These are phyloP conservation scores for Capsicum chinense DNA, from an alignment of 257 asterid species.

Conservation along the genomic window DNA sequence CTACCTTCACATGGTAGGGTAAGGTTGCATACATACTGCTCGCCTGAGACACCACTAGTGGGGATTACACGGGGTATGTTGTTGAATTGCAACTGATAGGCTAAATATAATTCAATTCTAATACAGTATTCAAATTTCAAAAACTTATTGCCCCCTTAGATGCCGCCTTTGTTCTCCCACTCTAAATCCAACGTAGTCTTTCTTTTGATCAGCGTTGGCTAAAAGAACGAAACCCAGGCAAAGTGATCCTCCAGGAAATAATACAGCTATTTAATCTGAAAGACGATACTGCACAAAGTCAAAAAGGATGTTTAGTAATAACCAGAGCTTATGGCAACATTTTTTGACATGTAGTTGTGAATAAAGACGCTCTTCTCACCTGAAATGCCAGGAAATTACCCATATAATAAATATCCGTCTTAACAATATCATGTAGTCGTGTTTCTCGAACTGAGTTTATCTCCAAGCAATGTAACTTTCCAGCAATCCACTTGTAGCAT, in stretches of 20 bases:
- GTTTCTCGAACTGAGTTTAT: constrained; percentile 61
- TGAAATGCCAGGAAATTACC: not conserved
- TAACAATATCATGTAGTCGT: constrained; percentile 50
- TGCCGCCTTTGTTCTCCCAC: not conserved
- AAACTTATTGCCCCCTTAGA: not conserved
- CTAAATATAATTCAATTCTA: not conserved
- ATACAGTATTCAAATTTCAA: not conserved
- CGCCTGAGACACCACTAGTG: not conserved
- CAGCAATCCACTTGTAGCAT: constrained; percentile 82
- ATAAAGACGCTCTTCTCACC: not conserved
- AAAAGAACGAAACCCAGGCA: not conserved
- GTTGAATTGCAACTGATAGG: not conserved
- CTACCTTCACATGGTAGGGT: not conserved
- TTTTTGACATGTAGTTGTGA: not conserved
- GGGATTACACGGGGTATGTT: not conserved
- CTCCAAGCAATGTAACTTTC: constrained; percentile 84
- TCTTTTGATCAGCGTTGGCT: not conserved
- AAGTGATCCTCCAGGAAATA: not conserved
- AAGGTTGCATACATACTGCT: not conserved
- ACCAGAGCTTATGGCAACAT: not conserved
- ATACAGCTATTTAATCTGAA: not conserved
- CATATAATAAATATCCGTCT: not conserved
- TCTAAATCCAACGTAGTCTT: not conserved
- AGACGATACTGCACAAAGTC: not conserved
- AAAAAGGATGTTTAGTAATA: not conserved